Conservation (phyloP, 495 filamentous ascomycete genomes). For the Alectoria sarmentosa region DNA sequence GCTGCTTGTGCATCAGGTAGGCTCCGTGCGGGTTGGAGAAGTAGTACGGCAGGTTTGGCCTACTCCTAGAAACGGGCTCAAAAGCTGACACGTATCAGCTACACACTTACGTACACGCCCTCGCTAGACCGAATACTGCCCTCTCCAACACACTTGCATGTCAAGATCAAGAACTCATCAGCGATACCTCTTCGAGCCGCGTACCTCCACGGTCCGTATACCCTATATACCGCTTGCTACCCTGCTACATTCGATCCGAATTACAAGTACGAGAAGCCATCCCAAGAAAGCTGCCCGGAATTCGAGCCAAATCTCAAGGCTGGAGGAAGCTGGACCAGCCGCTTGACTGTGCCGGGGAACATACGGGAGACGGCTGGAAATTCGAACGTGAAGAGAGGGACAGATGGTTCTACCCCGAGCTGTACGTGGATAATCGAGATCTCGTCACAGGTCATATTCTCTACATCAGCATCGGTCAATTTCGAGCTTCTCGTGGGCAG, state of each 20-base stretch:
- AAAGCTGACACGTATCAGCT: constrained; percentile 40
- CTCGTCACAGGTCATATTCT: constrained; percentile 86
- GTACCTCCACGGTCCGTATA: constrained; percentile 94
- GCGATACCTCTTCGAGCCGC: constrained; percentile 85
- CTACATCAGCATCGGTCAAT: constrained; percentile 74
- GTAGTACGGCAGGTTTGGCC: constrained; percentile 54
- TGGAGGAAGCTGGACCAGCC: constrained; percentile 74
- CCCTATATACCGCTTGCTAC: constrained; percentile 75
- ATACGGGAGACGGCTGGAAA: constrained; percentile 51
- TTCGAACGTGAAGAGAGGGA: constrained; percentile 21
- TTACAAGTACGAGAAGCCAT: constrained; percentile 54
- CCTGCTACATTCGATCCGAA: constrained; percentile 75
- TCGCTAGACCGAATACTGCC: constrained; percentile 80
- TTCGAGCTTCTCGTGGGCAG: constrained; percentile 82
- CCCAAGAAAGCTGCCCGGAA: constrained; percentile 61
- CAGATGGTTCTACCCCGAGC: constrained; percentile 30
- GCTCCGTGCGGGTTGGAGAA: constrained; percentile 87
- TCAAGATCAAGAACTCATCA: constrained; percentile 88
- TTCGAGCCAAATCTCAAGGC: constrained; percentile 97
- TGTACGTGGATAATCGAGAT: constrained; percentile 90
- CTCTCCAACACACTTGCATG: constrained; percentile 64
- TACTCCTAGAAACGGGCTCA: background rate
- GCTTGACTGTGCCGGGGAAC: constrained; percentile 65
- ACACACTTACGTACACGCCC: constrained; percentile 92
- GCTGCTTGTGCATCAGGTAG: constrained; percentile 83